phyloP scores from a whole-genome alignment of 176 grass and related monocot species.

The Carex pumila region DNA sequence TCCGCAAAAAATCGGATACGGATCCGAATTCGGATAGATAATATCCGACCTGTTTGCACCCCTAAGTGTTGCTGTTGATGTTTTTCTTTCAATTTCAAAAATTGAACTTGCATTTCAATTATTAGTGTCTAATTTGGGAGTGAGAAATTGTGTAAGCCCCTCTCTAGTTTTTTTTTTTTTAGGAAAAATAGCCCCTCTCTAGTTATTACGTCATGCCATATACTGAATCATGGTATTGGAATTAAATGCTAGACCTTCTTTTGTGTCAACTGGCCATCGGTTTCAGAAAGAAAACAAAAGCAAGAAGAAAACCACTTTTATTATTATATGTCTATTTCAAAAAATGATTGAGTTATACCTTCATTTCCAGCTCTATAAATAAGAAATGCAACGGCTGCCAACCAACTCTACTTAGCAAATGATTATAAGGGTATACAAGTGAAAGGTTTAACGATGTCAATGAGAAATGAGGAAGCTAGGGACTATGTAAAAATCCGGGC shows the following conservation, averaged over 20 bases:
- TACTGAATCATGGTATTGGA: background rate
- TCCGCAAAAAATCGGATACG: too few relatives aligned
- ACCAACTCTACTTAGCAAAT: background rate
- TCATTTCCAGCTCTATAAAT: constrained; percentile 10
- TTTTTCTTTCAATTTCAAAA: background rate
- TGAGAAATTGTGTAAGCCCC: background rate
- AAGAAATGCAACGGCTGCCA: constrained; percentile 15
- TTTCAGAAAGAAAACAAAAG: background rate
- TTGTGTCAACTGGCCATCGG: background rate
- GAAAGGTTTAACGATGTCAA: background rate
- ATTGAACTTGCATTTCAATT: too few relatives aligned
- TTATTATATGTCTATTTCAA: constrained; percentile 11
- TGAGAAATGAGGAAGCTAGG: background rate
- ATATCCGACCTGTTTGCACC: too few relatives aligned
- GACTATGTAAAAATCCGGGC: constrained; percentile 6
- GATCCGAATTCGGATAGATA: too few relatives aligned
- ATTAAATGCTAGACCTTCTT: constrained; percentile 10
- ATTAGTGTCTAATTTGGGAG: too few relatives aligned
- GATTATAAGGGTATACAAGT: background rate
- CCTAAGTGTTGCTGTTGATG: background rate
- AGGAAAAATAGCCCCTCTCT: background rate
- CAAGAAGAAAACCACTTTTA: background rate
- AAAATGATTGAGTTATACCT: constrained; percentile 20
- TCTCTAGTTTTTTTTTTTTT: too few relatives aligned
- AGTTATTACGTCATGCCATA: background rate